Conservation (phyloP, 73 alveolate genomes). For the Uronychia binucleata region DNA sequence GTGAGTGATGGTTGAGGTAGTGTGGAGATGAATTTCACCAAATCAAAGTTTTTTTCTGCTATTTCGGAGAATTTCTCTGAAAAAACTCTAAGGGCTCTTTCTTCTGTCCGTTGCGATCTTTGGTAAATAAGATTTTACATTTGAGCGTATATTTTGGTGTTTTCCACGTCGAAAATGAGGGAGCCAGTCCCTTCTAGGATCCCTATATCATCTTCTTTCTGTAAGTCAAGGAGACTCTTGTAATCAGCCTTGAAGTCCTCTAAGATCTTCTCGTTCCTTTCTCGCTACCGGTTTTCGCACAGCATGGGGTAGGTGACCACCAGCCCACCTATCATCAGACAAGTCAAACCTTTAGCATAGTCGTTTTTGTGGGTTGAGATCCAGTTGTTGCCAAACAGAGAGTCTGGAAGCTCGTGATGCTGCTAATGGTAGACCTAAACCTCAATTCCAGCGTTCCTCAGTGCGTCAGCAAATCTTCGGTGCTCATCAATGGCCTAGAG, state of each 20-base stretch:
- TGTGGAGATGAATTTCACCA: constrained; percentile 6
- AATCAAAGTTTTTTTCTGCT: constrained; percentile 17
- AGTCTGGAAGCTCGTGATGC: constrained; percentile 78
- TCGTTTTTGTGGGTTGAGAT: constrained; percentile 72
- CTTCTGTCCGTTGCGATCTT: constrained; percentile 59
- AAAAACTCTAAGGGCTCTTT: constrained; percentile 47
- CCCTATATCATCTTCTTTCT: constrained; percentile 20
- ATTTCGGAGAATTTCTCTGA: constrained; percentile 23
- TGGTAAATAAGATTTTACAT: constrained; percentile 21
- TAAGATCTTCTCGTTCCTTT: constrained; percentile 51
- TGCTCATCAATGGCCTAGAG: constrained; percentile 63
- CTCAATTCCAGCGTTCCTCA: constrained; percentile 60
- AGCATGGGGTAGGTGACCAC: constrained; percentile 77
- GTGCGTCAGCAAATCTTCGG: constrained; percentile 26
- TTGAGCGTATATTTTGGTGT: constrained; percentile 63
- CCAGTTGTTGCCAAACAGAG: constrained; percentile 87
- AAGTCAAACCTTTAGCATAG: constrained; percentile 23
- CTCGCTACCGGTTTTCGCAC: constrained; percentile 43
- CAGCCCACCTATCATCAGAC: constrained; percentile 32
- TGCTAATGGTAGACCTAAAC: constrained; percentile 48
- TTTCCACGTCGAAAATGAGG: constrained; percentile 64
- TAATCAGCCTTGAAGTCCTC: constrained; percentile 31
- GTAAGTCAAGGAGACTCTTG: constrained; percentile 28
- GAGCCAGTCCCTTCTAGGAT: constrained; percentile 87
- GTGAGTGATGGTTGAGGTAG: constrained; percentile 2